Evolutionary conservation across 2,329 filamentous ascomycete species (phyloP).

Genomic region (Fusarium sp.): DNA sequence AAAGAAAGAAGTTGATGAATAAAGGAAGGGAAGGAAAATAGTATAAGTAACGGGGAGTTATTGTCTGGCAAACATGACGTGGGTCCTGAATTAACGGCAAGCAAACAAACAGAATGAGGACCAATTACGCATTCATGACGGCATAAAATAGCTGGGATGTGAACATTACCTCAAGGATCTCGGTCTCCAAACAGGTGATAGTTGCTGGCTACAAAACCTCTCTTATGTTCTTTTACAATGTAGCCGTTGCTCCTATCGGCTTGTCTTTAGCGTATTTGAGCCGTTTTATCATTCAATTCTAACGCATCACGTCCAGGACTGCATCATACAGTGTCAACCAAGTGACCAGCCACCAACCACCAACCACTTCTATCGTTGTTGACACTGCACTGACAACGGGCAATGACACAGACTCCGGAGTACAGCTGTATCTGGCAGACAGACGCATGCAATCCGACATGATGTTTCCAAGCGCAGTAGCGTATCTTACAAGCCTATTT

Average conservation of each 20-base stretch:
- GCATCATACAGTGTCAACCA: neutral
- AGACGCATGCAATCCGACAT: too few species aligned
- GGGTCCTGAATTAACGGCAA: neutral
- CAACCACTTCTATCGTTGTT: neutral
- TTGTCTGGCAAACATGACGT: neutral
- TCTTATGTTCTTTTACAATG: too few species aligned
- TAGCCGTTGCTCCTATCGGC: rapidly evolving
- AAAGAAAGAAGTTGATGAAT: neutral
- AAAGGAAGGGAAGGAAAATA: neutral
- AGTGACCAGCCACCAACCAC: neutral
- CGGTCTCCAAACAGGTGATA: neutral
- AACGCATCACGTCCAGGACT: neutral
- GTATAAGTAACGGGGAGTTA: neutral
- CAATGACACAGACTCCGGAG: rapidly evolving
- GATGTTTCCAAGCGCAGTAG: neutral
- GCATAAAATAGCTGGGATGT: too few species aligned
- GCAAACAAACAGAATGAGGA: neutral
- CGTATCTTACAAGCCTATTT: neutral
- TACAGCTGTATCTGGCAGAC: neutral
- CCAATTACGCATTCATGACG: neutral
- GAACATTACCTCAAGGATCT: too few species aligned
- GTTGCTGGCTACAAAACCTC: too few species aligned
- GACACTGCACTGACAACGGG: neutral
- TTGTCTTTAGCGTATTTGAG: neutral
- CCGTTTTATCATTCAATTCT: neutral